phyloP scores from a whole-genome alignment of 352 stramenopile species.

The Bremia lactucae region DNA sequence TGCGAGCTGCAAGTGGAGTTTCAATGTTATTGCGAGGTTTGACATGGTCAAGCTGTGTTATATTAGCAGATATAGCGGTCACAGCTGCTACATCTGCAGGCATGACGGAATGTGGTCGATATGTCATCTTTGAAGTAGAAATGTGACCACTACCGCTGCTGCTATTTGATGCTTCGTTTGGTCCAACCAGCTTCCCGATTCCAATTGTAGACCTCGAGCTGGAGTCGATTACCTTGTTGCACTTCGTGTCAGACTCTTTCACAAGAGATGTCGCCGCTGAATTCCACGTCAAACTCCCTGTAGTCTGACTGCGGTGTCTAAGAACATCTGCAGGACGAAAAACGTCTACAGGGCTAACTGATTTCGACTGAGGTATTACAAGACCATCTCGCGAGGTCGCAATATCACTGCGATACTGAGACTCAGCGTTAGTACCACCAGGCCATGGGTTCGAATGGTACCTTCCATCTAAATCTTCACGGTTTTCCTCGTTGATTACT shows the following conservation, averaged over 20 bases:
- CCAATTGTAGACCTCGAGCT: slow-evolving; percentile 1
- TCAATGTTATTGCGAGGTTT: slow-evolving; percentile 12
- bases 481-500: background rate
- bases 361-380: slow-evolving; percentile 1
- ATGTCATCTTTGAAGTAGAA: slow-evolving; percentile 17
- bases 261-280: slow-evolving; percentile 13
- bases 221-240: slow-evolving; percentile 12
- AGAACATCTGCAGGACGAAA: slow-evolving; percentile 21
- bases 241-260: slow-evolving; percentile 6
- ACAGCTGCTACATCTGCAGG: slow-evolving; percentile 21
- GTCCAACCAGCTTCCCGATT: background rate
- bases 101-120: slow-evolving; percentile 6
- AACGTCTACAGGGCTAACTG: too few species aligned
- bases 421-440: slow-evolving; percentile 3
- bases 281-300: slow-evolving; percentile 11
- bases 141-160: slow-evolving; percentile 8
- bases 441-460: slow-evolving; percentile 10
- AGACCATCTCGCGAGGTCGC: slow-evolving; percentile 8
- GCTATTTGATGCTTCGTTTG: background rate
- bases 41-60: slow-evolving; percentile 1
- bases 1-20: slow-evolving; percentile 5
- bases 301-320: slow-evolving; percentile 22
- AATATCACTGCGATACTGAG: slow-evolving; percentile 13
- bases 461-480: slow-evolving; percentile 4
- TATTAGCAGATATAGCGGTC: slow-evolving; percentile 3